phyloP scores from a whole-genome alignment of 2,329 filamentous ascomycete genomes.

The Eutypella sp. region DNA sequence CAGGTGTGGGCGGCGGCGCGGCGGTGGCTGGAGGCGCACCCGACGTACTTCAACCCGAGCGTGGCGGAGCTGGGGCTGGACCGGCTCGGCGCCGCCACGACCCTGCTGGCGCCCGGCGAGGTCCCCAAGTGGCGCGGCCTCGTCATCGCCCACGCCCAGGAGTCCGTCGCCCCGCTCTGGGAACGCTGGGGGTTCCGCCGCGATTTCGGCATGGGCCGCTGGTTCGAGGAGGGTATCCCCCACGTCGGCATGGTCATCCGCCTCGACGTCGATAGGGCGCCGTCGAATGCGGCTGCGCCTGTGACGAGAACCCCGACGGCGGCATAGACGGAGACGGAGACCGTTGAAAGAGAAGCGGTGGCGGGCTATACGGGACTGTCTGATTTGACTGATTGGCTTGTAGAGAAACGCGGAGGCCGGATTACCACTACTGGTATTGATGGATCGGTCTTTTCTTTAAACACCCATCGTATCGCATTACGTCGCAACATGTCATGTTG shows the following conservation, averaged over 20 bases:
- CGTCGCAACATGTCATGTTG: too few relatives aligned
- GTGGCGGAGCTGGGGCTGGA: slow-evolving; percentile 40
- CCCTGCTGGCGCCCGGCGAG: slow-evolving; percentile 30
- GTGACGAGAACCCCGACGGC: slow-evolving; percentile 6
- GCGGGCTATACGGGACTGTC: too few relatives aligned
- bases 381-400: too few relatives aligned
- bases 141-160: slow-evolving; percentile 75
- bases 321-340: not conserved
- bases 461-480: too few relatives aligned
- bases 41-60: slow-evolving; percentile 48
- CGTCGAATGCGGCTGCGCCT: too few relatives aligned
- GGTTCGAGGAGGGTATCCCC: slow-evolving; percentile 78
- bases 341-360: not conserved
- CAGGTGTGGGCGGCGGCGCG: slow-evolving; percentile 64
- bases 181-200: slow-evolving; percentile 64
- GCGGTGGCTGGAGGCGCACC: slow-evolving; percentile 61
- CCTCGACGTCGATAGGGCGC: slow-evolving; percentile 35
- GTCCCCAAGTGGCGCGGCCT: slow-evolving; percentile 68
- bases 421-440: too few relatives aligned
- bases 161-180: slow-evolving; percentile 61
- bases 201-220: slow-evolving; percentile 69
- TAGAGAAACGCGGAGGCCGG: too few relatives aligned
- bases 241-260: slow-evolving; percentile 78
- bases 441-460: too few relatives aligned
- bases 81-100: slow-evolving; percentile 35